Evolutionary conservation across 331 rosid species (phyloP).

Genomic region (Acacia concinna): DNA sequence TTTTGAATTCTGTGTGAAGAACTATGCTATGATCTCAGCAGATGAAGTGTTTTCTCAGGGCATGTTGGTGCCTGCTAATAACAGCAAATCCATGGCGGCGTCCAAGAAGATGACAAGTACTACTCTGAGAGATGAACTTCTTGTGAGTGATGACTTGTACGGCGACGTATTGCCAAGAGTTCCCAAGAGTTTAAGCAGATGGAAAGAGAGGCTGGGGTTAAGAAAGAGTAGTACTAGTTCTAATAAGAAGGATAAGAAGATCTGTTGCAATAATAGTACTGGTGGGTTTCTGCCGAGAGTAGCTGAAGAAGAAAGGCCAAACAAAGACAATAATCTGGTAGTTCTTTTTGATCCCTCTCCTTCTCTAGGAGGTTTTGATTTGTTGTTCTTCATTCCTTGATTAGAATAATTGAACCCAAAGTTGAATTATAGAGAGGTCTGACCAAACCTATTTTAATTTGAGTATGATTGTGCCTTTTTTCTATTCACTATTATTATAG

Average conservation of each 20-base stretch:
- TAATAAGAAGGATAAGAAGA: conserved; percentile 47
- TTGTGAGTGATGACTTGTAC: conserved; percentile 50
- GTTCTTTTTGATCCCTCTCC: neutral
- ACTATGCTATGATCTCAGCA: conserved; percentile 71
- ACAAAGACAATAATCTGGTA: conserved; percentile 62
- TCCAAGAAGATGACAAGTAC: conserved; percentile 34
- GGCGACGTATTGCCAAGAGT: conserved; percentile 49
- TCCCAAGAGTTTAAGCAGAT: conserved; percentile 57
- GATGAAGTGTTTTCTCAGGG: conserved; percentile 83
- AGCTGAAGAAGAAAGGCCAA: conserved; percentile 47
- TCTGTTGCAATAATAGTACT: conserved; percentile 12
- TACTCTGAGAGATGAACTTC: conserved; percentile 77
- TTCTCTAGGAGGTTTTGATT: neutral
- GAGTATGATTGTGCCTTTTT: neutral
- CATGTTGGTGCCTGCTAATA: conserved; percentile 71
- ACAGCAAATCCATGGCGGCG: conserved; percentile 30
- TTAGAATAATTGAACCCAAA: neutral
- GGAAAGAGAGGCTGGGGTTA: conserved; percentile 79
- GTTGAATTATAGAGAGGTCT: neutral
- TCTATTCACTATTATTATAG: neutral
- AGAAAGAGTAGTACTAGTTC: conserved; percentile 41
- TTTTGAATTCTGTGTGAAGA: conserved; percentile 81
- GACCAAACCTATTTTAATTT: neutral
- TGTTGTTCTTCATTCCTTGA: neutral
- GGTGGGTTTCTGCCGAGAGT: conserved; percentile 53